Evolutionary conservation across 2,329 filamentous ascomycete species (phyloP).

Genomic region (Fusarium nygamai): DNA sequence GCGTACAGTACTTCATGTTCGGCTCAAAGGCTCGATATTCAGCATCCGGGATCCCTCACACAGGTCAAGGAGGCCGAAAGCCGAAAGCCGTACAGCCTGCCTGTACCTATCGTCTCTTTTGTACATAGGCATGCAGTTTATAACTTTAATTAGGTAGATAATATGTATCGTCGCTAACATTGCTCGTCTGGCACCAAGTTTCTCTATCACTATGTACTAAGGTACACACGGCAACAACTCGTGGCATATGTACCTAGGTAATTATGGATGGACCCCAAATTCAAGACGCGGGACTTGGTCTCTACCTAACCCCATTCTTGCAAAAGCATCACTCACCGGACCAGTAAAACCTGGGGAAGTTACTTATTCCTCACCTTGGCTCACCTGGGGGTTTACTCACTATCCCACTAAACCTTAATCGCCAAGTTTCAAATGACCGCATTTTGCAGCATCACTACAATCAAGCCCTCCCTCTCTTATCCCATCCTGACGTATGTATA

Average conservation of each 20-base stretch:
- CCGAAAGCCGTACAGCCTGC: slow-evolving; percentile 45
- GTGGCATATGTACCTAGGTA: neutral
- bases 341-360: slow-evolving; percentile 22
- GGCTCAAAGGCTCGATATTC: slow-evolving; percentile 37
- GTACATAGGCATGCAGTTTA: neutral
- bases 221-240: neutral
- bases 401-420: neutral
- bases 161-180: neutral
- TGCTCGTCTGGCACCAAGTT: neutral
- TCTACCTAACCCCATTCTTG: slow-evolving; percentile 5
- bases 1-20: slow-evolving; percentile 18
- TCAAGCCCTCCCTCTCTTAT: neutral
- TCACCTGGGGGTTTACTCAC: slow-evolving; percentile 6
- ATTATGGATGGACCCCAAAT: neutral
- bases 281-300: neutral
- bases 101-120: neutral
- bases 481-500: neutral
- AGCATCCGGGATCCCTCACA: slow-evolving; percentile 21
- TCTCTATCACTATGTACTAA: neutral
- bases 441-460: neutral
- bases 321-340: neutral
- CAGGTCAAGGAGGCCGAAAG: slow-evolving; percentile 56
- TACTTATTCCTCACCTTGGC: slow-evolving; percentile 11
- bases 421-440: neutral
- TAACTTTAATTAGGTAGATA: neutral